Evolutionary conservation across 1,284 basidiomycete species (phyloP), one percentile per base, ranked within the genome.

Genomic region (Tilletia walkeri): DNA sequence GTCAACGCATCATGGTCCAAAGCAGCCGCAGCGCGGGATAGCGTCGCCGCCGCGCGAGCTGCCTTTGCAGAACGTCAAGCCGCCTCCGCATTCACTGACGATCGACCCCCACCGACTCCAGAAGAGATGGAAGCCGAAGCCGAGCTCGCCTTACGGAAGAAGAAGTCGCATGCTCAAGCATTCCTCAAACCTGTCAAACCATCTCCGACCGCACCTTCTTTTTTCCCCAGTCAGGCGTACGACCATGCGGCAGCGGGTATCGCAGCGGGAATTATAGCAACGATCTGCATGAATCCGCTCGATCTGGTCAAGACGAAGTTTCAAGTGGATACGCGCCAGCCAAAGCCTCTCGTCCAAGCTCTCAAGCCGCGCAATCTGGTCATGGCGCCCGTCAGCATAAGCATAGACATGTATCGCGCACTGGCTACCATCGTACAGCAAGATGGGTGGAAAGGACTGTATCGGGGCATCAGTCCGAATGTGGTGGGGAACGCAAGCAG

Each of bases 301-400:
- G 96, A 99, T 85, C 88, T 99, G 4, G 88, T 99, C 85, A 99
- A 99, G 86, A 89, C 97, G 82, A 92, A 94, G 80, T 90, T 95
- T 72, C 95, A 99, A 85, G 93, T 88, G 53, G 78, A 69, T 66
- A 70, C 73, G 18, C 41, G 65, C 14, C 1, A 30, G 20, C 53
- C 50, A 65, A 39, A 38, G n/a, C 56, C n/a, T 24, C 66, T 36
- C 67, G 67, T 65, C 38, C 59, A 49, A 68, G 20, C 65, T 10
- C 45, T 41, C 12, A 66, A 49, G 6, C 53, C 65, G 24, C 39
- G 38, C 14, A 56, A 34, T 65, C 65, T 68, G 49, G 16, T 50
- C 63, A 56, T 72, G 36, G 50, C 76, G 6, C 69, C 72, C 24
- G 69, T 70, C n/a, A 88, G 88, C 2, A 85, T 86, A 67, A 77